A percentile compares a stretch with the other conserved stretches of the same genome.
Conservation (phyloP, 78 protist genomes). For the Dictyostelium capitatum region DNA sequence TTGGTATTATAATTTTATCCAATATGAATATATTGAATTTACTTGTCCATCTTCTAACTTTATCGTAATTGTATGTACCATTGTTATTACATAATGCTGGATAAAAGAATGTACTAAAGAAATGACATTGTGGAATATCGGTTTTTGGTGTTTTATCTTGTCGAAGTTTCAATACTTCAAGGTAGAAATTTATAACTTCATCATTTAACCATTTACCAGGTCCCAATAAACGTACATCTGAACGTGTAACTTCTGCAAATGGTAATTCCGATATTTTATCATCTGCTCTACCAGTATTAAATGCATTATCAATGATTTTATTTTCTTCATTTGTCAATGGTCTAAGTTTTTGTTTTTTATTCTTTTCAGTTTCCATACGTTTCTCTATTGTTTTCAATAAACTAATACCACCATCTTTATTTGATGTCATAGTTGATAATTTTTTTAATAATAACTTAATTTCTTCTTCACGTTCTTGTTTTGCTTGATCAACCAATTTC, state of each 20-base stretch:
- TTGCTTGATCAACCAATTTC: neutral
- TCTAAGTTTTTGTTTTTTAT: constrained; percentile 3
- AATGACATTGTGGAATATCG: constrained; percentile 50
- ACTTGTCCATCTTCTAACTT: constrained; percentile 89
- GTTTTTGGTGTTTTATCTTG: neutral
- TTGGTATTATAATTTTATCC: constrained; percentile 90
- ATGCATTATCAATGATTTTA: neutral
- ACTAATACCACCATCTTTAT: neutral
- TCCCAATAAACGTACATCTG: constrained; percentile 22
- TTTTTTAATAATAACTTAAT: neutral
- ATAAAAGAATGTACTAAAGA: constrained; percentile 89
- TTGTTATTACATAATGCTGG: constrained; percentile 64
- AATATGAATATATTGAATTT: constrained; percentile 83
- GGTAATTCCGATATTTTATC: neutral
- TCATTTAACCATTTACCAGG: constrained; percentile 84
- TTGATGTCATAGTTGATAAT: neutral
- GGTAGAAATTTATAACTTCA: constrained; percentile 82
- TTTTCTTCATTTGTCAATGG: constrained; percentile 24
- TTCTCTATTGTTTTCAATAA: constrained; percentile 36
- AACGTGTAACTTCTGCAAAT: neutral
- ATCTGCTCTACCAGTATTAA: neutral
- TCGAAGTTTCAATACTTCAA: constrained; percentile 51
- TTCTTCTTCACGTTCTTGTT: neutral
- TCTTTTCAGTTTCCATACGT: constrained; percentile 35
- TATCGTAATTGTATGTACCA: constrained; percentile 58